Conservation (phyloP, 306 rosid genomes). For the Myrica gale region DNA sequence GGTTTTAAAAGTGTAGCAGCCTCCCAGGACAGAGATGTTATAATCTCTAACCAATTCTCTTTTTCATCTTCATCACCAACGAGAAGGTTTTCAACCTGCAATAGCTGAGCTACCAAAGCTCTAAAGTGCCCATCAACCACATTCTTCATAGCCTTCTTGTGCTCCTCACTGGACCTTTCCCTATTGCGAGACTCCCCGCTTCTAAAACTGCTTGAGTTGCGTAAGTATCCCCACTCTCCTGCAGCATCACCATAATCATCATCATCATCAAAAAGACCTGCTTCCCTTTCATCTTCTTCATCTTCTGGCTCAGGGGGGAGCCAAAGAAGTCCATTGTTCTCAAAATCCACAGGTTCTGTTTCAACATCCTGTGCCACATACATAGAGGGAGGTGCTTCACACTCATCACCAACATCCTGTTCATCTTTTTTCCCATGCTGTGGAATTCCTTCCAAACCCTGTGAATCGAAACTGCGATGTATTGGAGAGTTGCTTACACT, state of each 20-base stretch:
- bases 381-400: conserved; percentile 60
- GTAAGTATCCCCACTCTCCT: conserved; percentile 82
- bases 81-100: conserved; percentile 81
- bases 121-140: conserved; percentile 94
- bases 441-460: conserved; percentile 47
- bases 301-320: conserved; percentile 98
- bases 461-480: conserved; percentile 47
- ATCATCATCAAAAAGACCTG: conserved; percentile 61
- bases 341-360: conserved; percentile 84
- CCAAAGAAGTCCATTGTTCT: conserved; percentile 93
- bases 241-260: conserved; percentile 53
- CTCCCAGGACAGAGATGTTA: conserved; percentile 89
- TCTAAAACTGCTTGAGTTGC: conserved; percentile 63
- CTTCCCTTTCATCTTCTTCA: conserved; percentile 84
- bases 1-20: conserved; percentile 93
- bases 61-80: conserved; percentile 48
- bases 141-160: conserved; percentile 64
- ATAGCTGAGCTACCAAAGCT: conserved; percentile 88
- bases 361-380: conserved; percentile 52
- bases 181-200: conserved; percentile 66
- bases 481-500: conserved; percentile 42
- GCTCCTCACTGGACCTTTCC: conserved; percentile 78
- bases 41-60: conserved; percentile 85
- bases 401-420: conserved; percentile 54
- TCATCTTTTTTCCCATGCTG: conserved; percentile 48